phyloP scores from a whole-genome alignment of 2,329 filamentous ascomycete species.

The Neonectria sp. region DNA sequence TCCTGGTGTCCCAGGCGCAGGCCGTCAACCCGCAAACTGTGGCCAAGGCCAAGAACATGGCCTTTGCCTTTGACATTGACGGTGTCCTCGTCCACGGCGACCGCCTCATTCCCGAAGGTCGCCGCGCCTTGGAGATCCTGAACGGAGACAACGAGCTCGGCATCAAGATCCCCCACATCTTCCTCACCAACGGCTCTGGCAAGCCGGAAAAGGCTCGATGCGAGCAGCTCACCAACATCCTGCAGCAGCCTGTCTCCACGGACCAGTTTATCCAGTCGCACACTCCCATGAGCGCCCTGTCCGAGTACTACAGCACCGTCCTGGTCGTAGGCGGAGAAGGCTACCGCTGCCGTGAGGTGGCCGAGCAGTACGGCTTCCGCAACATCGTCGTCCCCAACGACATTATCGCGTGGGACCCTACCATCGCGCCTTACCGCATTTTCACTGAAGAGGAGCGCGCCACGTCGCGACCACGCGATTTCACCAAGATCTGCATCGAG shows the following conservation, averaged over 20 bases:
- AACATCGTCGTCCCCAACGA: constrained; percentile 88
- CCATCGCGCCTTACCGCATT: constrained; percentile 84
- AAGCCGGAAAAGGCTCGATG: constrained; percentile 91
- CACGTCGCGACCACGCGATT: constrained; percentile 79
- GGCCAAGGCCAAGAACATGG: constrained; percentile 80
- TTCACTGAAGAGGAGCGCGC: constrained; percentile 74
- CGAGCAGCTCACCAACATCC: constrained; percentile 75
- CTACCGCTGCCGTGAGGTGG: constrained; percentile 72
- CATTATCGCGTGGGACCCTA: constrained; percentile 79
- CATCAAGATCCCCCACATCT: constrained; percentile 89
- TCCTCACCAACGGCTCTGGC: constrained; percentile 93
- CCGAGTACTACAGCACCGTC: constrained; percentile 84
- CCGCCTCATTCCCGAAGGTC: constrained; percentile 82
- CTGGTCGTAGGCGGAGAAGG: constrained; percentile 83
- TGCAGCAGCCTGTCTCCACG: constrained; percentile 44
- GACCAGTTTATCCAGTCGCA: constrained; percentile 83
- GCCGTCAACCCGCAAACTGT: constrained; percentile 77
- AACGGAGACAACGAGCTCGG: constrained; percentile 79
- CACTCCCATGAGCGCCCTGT: constrained; percentile 82
- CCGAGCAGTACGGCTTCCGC: constrained; percentile 79
- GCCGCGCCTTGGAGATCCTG: constrained; percentile 79
- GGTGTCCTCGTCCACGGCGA: constrained; percentile 89
- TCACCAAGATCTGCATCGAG: constrained; percentile 84
- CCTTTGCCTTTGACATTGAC: constrained; percentile 88
- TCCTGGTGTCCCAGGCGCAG: constrained; percentile 80